These are phyloP conservation scores for Theobroma grandiflorum DNA, from an alignment of 441 rosid species.

Conservation along the genomic window DNA sequence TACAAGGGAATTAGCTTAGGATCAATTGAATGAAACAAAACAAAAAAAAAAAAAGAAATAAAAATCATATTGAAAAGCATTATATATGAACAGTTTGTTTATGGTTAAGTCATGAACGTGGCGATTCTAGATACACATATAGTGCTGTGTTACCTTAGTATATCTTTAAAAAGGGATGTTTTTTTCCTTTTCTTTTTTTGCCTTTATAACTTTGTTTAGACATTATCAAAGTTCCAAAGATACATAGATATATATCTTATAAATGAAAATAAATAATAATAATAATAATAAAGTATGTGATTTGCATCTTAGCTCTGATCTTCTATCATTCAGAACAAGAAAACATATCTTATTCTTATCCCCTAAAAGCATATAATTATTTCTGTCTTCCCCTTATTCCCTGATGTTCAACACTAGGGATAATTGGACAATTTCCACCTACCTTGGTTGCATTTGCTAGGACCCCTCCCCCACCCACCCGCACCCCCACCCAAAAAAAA, in stretches of 20 bases:
- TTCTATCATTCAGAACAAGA: neutral
- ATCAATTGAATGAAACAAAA: neutral
- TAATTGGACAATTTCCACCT: neutral
- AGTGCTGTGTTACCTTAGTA: neutral
- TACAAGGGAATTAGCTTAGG: neutral
- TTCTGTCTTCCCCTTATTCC: neutral
- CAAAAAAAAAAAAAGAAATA: neutral
- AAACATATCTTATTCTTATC: conserved; percentile 18
- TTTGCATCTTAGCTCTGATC: neutral
- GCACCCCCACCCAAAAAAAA: too few species aligned
- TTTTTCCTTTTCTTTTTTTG: too few species aligned
- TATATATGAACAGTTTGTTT: neutral
- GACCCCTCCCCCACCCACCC: too few species aligned
- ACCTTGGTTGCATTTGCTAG: neutral
- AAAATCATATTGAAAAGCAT: neutral
- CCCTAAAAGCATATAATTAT: neutral
- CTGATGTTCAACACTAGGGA: neutral
- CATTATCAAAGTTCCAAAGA: neutral
- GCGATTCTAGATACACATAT: conserved; percentile 12
- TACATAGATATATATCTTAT: neutral
- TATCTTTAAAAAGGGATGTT: neutral
- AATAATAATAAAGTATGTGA: neutral
- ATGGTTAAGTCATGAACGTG: neutral
- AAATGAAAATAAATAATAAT: neutral
- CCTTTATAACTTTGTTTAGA: neutral